Percentiles rank a stretch among this genome's conserved stretches.
Evolutionary conservation across 371 early-diverging fungal genomes (phyloP).

Genomic region (Circinella umbellata): DNA sequence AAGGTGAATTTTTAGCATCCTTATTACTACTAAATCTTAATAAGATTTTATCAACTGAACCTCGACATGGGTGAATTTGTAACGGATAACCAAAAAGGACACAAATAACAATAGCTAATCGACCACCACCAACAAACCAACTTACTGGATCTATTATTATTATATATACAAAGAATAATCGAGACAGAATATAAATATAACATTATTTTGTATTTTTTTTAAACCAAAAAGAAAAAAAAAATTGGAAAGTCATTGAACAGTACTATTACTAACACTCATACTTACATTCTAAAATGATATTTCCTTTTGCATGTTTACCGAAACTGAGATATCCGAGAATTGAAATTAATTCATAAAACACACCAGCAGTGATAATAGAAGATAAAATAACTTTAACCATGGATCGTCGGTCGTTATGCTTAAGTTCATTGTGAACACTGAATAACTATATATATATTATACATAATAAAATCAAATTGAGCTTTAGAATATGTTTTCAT

Average conservation of each 20-base stretch:
- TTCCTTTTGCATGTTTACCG: slow-evolving; percentile 84
- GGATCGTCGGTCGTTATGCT: slow-evolving; percentile 72
- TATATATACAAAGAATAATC: neutral
- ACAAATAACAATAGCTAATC: slow-evolving; percentile 87
- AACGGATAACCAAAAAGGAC: slow-evolving; percentile 96
- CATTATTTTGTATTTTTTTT: no score
- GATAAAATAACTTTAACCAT: slow-evolving; percentile 67
- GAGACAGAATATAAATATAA: neutral
- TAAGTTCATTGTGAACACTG: slow-evolving; percentile 89
- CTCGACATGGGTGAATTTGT: slow-evolving; percentile 95
- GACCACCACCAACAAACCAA: slow-evolving; percentile 82
- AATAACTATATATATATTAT: slow-evolving; percentile 64
- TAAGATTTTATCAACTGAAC: slow-evolving; percentile 87
- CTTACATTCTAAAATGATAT: slow-evolving; percentile 89
- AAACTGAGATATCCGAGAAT: slow-evolving; percentile 95
- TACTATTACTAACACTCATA: neutral
- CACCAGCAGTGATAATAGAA: slow-evolving; percentile 80
- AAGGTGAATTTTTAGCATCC: slow-evolving; percentile 16
- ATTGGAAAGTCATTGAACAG: neutral
- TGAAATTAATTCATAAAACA: slow-evolving; percentile 90
- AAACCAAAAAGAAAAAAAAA: neutral
- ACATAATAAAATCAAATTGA: no score
- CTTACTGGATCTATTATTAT: slow-evolving; percentile 61
- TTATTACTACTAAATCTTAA: slow-evolving; percentile 14
- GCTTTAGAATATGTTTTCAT: neutral